Percentiles rank a stretch among this genome's conserved stretches.
phyloP scores from a whole-genome alignment of 805 yeast species.

The Metschnikowia lochheadii region DNA sequence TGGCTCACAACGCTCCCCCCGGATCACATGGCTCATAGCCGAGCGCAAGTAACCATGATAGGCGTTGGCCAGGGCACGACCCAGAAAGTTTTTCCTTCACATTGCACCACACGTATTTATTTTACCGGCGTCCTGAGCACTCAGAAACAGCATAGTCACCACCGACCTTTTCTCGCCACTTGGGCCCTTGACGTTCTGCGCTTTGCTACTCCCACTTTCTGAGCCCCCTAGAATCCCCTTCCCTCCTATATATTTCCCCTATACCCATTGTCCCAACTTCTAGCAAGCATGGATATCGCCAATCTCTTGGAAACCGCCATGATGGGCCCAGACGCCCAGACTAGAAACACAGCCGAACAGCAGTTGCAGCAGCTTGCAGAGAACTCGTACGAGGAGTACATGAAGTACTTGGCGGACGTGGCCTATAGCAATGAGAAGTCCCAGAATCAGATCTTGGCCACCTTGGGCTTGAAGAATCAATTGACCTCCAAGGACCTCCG shows the following conservation, averaged over 20 bases:
- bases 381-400: slow-evolving; percentile 71
- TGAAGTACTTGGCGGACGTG: slow-evolving; percentile 65
- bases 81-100: slow-evolving; percentile 7
- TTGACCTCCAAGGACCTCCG: slow-evolving; percentile 72
- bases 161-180: background rate
- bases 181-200: slow-evolving; percentile 1
- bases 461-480: slow-evolving; percentile 81
- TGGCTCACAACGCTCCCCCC: no score
- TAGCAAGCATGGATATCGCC: slow-evolving; percentile 48
- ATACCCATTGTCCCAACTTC: background rate
- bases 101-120: slow-evolving; percentile 7
- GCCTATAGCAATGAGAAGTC: slow-evolving; percentile 64
- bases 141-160: slow-evolving; percentile 1
- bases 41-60: background rate
- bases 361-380: slow-evolving; percentile 68
- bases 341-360: slow-evolving; percentile 73
- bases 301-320: slow-evolving; percentile 76
- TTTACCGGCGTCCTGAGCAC: slow-evolving; percentile 2
- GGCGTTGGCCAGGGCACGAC: slow-evolving; percentile 10
- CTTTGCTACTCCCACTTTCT: background rate
- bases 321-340: slow-evolving; percentile 58
- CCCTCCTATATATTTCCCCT: background rate
- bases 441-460: slow-evolving; percentile 91
- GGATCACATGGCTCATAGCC: background rate
- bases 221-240: background rate